These are phyloP conservation scores for Chaetomium olivaceum DNA, from an alignment of 2,329 filamentous ascomycete genomes.

Conservation along the genomic window DNA sequence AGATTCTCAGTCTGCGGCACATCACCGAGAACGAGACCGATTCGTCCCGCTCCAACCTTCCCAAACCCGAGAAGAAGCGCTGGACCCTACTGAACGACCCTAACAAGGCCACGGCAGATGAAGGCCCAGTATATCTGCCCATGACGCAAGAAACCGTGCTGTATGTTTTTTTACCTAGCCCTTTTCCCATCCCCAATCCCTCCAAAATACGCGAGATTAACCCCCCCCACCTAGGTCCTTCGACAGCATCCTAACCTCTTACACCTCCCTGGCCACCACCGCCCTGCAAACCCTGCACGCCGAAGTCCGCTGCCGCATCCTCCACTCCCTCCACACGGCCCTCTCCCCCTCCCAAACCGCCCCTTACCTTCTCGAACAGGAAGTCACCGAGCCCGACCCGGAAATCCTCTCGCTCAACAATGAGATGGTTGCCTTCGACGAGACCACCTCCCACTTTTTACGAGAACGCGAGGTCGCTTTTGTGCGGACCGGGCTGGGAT, in stretches of 20 bases:
- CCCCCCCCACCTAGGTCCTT: slow-evolving; percentile 60
- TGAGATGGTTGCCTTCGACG: slow-evolving; percentile 84
- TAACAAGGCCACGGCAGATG: slow-evolving; percentile 58
- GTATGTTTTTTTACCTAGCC: slow-evolving; percentile 53
- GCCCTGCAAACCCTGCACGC: slow-evolving; percentile 84
- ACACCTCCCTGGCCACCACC: slow-evolving; percentile 75
- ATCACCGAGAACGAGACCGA: slow-evolving; percentile 75
- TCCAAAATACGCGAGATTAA: background rate
- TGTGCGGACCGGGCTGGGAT: slow-evolving; percentile 72
- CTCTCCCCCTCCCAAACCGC: slow-evolving; percentile 58
- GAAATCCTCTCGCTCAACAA: slow-evolving; percentile 80
- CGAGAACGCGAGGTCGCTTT: slow-evolving; percentile 71
- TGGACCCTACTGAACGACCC: slow-evolving; percentile 80
- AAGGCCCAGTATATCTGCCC: slow-evolving; percentile 75
- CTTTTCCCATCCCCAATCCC: background rate
- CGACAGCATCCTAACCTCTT: slow-evolving; percentile 81
- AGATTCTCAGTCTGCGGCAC: slow-evolving; percentile 76
- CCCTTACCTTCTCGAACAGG: slow-evolving; percentile 67
- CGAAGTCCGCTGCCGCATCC: slow-evolving; percentile 81
- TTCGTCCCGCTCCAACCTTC: slow-evolving; percentile 56
- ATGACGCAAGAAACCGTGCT: slow-evolving; percentile 82
- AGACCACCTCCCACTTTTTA: slow-evolving; percentile 73
- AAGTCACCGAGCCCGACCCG: slow-evolving; percentile 75
- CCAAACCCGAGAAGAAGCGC: slow-evolving; percentile 64
- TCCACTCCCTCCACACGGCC: slow-evolving; percentile 71